These are phyloP conservation scores for Coffea humblotiana DNA, from an alignment of 305 asterid species.

Conservation along the genomic window DNA sequence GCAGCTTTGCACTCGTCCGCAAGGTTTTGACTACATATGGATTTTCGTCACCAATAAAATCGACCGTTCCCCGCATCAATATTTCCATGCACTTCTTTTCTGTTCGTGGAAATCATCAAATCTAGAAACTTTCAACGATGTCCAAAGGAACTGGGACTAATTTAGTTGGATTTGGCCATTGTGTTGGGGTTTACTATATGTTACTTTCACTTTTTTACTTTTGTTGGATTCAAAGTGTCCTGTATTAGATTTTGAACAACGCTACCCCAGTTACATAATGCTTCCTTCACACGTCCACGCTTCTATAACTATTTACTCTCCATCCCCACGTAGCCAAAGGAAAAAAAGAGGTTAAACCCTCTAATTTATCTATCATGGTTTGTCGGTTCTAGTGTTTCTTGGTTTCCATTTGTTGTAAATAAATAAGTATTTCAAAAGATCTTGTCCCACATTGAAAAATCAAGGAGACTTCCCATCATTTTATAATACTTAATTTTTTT, in stretches of 20 bases:
- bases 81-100: background rate
- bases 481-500: too few species aligned
- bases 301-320: background rate
- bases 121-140: slow-evolving; percentile 10
- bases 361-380: background rate
- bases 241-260: background rate
- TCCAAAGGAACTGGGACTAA: background rate
- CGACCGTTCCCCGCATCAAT: slow-evolving; percentile 2
- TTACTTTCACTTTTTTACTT: slow-evolving; percentile 9
- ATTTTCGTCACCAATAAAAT: slow-evolving; percentile 38
- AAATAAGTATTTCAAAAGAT: too few species aligned
- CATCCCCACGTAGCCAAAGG: background rate
- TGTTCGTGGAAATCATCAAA: slow-evolving; percentile 4
- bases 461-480: too few species aligned
- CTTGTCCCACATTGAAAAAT: too few species aligned
- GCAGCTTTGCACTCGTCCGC: slow-evolving; percentile 18
- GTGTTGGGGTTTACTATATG: background rate
- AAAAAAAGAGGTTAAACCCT: too few species aligned
- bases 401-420: background rate
- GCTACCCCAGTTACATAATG: background rate
- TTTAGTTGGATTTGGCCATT: background rate
- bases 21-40: slow-evolving; percentile 18
- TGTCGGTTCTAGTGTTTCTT: background rate
- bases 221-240: slow-evolving; percentile 15
- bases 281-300: background rate